Percentiles rank a stretch among this genome's conserved stretches.
These are phyloP conservation scores for Phaeodactylum tricornutum DNA, from an alignment of 108 stramenopile genomes.

Conservation along the genomic window DNA sequence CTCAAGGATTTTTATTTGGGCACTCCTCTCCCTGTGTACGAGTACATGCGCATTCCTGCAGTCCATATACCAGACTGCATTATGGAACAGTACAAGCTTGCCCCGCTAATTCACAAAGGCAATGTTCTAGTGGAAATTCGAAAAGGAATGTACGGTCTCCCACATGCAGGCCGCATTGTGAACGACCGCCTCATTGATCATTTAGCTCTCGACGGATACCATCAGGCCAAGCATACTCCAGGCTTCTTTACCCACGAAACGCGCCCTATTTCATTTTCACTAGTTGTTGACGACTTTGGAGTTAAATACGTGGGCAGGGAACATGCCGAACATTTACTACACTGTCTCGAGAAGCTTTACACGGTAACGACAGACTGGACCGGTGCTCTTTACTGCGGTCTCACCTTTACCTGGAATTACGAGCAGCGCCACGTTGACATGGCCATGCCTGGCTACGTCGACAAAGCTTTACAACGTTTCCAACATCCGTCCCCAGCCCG, in stretches of 20 bases:
- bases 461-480: slow-evolving; percentile 16
- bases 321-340: slow-evolving; percentile 16
- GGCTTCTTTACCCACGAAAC: slow-evolving; percentile 30
- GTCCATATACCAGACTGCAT: slow-evolving; percentile 25
- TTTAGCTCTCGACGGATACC: slow-evolving; percentile 7
- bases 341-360: slow-evolving; percentile 9
- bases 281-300: slow-evolving; percentile 43
- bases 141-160: slow-evolving; percentile 42
- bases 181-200: slow-evolving; percentile 20
- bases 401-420: slow-evolving; percentile 34
- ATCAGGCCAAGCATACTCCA: slow-evolving; percentile 12
- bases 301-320: slow-evolving; percentile 23
- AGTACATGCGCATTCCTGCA: slow-evolving; percentile 30
- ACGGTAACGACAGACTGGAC: slow-evolving; percentile 9
- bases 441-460: slow-evolving; percentile 31
- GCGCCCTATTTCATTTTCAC: slow-evolving; percentile 19
- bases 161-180: slow-evolving; percentile 30
- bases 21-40: slow-evolving; percentile 17
- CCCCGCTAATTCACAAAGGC: background rate
- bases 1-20: slow-evolving; percentile 33
- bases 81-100: slow-evolving; percentile 23
- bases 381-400: slow-evolving; percentile 14
- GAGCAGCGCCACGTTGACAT: slow-evolving; percentile 16
- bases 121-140: slow-evolving; percentile 8
- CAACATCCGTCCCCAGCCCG: slow-evolving; percentile 15